These are phyloP conservation scores for Chrysosporium queenslandicum DNA, from an alignment of 2,329 filamentous ascomycete genomes.

Conservation along the genomic window DNA sequence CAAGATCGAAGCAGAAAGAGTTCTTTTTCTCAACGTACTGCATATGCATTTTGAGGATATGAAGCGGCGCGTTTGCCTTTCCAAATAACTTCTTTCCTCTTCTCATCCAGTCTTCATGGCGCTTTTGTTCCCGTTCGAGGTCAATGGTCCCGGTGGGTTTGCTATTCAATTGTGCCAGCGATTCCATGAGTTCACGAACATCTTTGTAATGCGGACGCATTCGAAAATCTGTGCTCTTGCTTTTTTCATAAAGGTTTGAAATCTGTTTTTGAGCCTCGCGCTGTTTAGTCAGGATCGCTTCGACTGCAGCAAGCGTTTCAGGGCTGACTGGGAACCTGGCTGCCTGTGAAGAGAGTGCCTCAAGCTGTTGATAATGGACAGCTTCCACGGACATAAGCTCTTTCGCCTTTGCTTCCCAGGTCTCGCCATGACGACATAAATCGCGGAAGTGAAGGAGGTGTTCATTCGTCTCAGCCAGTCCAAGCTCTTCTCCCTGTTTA, in stretches of 20 bases:
- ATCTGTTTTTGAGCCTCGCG: constrained; percentile 88
- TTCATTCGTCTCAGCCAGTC: constrained; percentile 69
- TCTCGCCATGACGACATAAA: constrained; percentile 63
- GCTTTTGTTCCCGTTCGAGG: constrained; percentile 84
- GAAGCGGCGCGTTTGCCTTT: constrained; percentile 91
- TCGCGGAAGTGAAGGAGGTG: constrained; percentile 67
- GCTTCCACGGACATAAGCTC: constrained; percentile 87
- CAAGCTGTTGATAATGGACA: constrained; percentile 88
- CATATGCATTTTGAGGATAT: constrained; percentile 92
- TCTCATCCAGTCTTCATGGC: constrained; percentile 98
- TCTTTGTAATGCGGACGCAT: constrained; percentile 80
- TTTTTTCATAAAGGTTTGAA: constrained; percentile 66
- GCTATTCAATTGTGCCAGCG: constrained; percentile 77
- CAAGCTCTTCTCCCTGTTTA: constrained; percentile 63
- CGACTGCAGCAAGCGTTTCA: constrained; percentile 70
- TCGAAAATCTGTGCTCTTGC: constrained; percentile 61
- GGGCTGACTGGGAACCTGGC: constrained; percentile 67
- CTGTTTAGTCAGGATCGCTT: constrained; percentile 90
- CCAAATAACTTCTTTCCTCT: constrained; percentile 96
- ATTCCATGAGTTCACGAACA: constrained; percentile 81
- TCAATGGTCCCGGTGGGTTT: constrained; percentile 87
- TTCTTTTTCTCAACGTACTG: constrained; percentile 87
- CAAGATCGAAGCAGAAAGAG: constrained; percentile 78
- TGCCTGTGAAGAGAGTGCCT: constrained; percentile 79
- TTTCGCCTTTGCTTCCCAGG: constrained; percentile 87